phyloP scores from a whole-genome alignment of 75 land plant genomes.

The Chamaecyparis obtusa region DNA sequence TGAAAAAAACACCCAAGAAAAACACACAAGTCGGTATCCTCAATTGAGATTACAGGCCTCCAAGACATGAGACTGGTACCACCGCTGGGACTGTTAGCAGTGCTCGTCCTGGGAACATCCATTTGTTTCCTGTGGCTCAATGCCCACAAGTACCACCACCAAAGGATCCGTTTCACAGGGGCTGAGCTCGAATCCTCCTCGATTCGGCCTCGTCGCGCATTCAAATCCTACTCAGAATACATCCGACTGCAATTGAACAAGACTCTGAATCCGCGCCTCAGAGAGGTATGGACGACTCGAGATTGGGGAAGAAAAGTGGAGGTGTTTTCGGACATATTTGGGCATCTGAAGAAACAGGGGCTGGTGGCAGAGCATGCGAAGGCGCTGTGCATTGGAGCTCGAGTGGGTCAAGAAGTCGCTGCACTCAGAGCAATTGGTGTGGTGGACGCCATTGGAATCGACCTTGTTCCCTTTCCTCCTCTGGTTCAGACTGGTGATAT shows the following conservation, averaged over 20 bases:
- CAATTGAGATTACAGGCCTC: too few relatives aligned
- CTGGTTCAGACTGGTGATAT: conserved; percentile 76
- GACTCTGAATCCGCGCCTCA: conserved; percentile 60
- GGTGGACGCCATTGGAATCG: conserved; percentile 65
- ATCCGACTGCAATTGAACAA: conserved; percentile 67
- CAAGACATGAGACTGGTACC: too few relatives aligned
- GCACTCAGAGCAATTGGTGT: conserved; percentile 71
- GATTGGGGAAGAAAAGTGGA: conserved; percentile 82
- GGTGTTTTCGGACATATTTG: conserved; percentile 62
- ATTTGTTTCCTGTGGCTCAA: background rate
- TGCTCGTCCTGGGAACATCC: background rate
- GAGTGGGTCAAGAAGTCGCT: conserved; percentile 82
- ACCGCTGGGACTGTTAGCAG: background rate
- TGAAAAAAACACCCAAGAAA: too few relatives aligned
- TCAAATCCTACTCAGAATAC: conserved; percentile 63
- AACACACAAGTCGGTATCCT: too few relatives aligned
- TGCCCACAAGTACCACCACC: background rate
- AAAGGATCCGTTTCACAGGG: too few relatives aligned
- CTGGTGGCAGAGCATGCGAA: conserved; percentile 38
- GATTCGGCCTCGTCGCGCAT: conserved; percentile 48
- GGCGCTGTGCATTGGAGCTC: conserved; percentile 75
- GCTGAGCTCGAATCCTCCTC: background rate
- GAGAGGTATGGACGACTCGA: conserved; percentile 67
- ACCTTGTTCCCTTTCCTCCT: conserved; percentile 71
- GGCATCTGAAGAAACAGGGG: conserved; percentile 13